Evolutionary conservation across 306 rosid species (phyloP).

Genomic region (Begonia fuchsioides): DNA sequence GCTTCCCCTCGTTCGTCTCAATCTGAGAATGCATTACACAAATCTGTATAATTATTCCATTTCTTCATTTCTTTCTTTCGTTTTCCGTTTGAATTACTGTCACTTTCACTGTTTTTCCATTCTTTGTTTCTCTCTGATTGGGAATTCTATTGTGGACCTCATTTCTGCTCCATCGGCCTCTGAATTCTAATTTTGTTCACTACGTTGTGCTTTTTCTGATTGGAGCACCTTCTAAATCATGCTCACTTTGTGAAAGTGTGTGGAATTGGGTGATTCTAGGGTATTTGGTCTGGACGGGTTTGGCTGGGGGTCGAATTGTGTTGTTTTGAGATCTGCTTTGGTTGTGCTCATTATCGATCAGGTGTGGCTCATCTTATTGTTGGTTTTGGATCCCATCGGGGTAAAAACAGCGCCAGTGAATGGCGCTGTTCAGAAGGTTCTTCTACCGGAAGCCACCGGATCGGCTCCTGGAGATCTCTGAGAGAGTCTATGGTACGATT

Average conservation of each 20-base stretch:
- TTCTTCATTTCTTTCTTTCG: neutral
- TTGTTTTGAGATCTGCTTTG: conserved; percentile 30
- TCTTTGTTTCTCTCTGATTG: neutral
- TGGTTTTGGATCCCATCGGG: conserved; percentile 79
- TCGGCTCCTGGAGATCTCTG: conserved; percentile 97
- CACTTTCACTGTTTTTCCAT: neutral
- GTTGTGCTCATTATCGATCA: conserved; percentile 19
- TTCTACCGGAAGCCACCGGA: conserved; percentile 98
- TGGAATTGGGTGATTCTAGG: conserved; percentile 2
- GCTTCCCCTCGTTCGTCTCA: conserved; percentile 11
- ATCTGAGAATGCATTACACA: neutral
- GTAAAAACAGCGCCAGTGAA: conserved; percentile 92
- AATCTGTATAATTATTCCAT: conserved; percentile 5
- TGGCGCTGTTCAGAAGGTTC: conserved; percentile 99
- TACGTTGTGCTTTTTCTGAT: too few species aligned
- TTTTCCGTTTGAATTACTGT: conserved; percentile 7
- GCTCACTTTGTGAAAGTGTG: neutral
- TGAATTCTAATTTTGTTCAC: neutral
- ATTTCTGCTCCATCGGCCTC: neutral
- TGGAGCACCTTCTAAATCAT: neutral
- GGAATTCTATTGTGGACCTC: neutral
- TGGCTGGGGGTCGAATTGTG: conserved; percentile 19
- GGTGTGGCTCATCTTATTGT: conserved; percentile 21
- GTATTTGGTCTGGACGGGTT: conserved; percentile 5
- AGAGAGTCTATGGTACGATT: conserved; percentile 73